Percentiles rank a stretch among this genome's conserved stretches.
phyloP scores from a whole-genome alignment of 23 red algal species.

The Pyropia yezoensis region DNA sequence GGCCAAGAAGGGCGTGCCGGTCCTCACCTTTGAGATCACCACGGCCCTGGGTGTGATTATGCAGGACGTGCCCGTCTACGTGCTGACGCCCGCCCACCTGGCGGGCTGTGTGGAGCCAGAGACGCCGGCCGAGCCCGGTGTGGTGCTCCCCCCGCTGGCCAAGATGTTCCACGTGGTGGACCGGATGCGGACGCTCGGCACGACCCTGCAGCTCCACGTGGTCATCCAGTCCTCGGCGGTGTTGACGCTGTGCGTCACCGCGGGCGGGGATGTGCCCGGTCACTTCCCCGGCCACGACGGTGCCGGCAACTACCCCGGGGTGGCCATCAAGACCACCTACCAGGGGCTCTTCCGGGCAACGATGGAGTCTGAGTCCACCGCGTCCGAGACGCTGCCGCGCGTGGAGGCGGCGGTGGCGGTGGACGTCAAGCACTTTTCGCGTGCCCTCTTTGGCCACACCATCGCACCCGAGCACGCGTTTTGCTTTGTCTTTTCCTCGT shows the following conservation, averaged over 20 bases:
- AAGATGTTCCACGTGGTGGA: constrained; percentile 57
- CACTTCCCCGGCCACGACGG: background rate
- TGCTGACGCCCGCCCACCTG: constrained; percentile 51
- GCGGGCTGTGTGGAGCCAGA: constrained; percentile 48
- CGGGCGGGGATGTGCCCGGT: background rate
- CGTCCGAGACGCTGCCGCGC: background rate
- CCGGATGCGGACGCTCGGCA: constrained; percentile 59
- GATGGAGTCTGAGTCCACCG: background rate
- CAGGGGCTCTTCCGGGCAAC: background rate
- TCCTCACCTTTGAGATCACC: constrained; percentile 74
- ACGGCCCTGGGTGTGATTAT: constrained; percentile 60
- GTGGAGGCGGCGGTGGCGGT: constrained; percentile 11
- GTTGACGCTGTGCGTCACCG: background rate
- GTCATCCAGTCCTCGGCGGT: constrained; percentile 1
- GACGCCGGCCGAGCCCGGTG: constrained; percentile 22
- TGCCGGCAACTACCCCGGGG: background rate
- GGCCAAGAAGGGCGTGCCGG: constrained; percentile 66
- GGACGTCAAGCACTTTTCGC: constrained; percentile 43
- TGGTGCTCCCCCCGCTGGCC: constrained; percentile 45
- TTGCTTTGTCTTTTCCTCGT: constrained; percentile 57
- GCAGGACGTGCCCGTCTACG: constrained; percentile 71
- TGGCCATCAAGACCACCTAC: constrained; percentile 4
- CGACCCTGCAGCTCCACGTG: constrained; percentile 17
- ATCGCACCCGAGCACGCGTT: constrained; percentile 52
- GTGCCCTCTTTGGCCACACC: constrained; percentile 48